Conservation (phyloP, 2,329 filamentous ascomycete genomes). For the Xylariaceae sp. region DNA sequence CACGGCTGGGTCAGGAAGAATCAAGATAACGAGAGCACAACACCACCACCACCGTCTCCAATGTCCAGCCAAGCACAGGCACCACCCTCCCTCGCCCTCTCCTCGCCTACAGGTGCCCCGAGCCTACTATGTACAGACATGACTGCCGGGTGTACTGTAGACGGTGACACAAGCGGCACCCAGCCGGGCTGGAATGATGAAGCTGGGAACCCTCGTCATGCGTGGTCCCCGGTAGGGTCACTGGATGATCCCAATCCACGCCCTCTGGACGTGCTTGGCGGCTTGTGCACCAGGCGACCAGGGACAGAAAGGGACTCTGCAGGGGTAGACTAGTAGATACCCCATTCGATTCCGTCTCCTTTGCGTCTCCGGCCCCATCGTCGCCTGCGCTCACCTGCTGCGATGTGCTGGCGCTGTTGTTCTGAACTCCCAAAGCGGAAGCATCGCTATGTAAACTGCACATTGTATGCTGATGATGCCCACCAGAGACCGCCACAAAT, state of each 20-base stretch:
- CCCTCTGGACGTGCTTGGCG: conserved; percentile 8
- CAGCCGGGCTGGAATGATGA: not conserved
- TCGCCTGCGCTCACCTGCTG: not conserved
- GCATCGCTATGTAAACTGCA: too few relatives aligned
- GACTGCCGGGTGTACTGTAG: too few relatives aligned
- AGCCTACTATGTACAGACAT: too few relatives aligned
- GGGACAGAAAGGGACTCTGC: too few relatives aligned
- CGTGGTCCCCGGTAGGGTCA: conserved; percentile 9
- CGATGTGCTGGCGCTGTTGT: not conserved
- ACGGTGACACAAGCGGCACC: too few relatives aligned
- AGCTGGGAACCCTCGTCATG: conserved; percentile 17
- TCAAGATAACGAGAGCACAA: conserved; percentile 1
- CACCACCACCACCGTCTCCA: too few relatives aligned
- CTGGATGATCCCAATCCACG: conserved; percentile 15
- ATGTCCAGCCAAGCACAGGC: too few relatives aligned
- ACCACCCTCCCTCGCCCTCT: too few relatives aligned
- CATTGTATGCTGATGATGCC: too few relatives aligned
- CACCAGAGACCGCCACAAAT: not conserved
- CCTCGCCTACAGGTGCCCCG: too few relatives aligned
- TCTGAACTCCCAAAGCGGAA: too few relatives aligned
- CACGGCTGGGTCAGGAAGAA: conserved; percentile 20
- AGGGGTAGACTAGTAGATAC: not conserved
- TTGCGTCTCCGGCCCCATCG: not conserved
- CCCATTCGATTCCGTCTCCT: not conserved
- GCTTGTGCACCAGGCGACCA: conserved; percentile 8